Evolutionary conservation across 441 rosid genomes (phyloP).

Genomic region (Adansonia grandidieri): DNA sequence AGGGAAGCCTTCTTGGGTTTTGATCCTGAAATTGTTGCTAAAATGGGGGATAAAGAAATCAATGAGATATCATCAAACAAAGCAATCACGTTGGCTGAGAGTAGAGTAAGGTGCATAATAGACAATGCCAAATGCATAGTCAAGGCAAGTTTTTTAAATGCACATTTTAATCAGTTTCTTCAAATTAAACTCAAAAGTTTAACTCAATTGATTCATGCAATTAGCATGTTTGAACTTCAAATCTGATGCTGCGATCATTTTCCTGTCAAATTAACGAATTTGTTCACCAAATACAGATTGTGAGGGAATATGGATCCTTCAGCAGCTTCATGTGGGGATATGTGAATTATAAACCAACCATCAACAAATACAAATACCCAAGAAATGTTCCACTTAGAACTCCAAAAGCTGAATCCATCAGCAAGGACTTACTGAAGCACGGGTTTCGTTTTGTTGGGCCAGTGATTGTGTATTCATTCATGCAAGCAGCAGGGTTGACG

Average conservation of each 20-base stretch:
- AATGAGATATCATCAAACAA: slow-evolving; percentile 68
- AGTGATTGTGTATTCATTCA: slow-evolving; percentile 84
- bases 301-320: slow-evolving; percentile 78
- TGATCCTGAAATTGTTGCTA: slow-evolving; percentile 73
- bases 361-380: slow-evolving; percentile 67
- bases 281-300: slow-evolving; percentile 45
- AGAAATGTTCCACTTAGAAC: slow-evolving; percentile 78
- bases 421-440: slow-evolving; percentile 71
- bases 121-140: slow-evolving; percentile 85
- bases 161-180: background rate
- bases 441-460: slow-evolving; percentile 93
- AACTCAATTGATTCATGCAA: too few relatives aligned
- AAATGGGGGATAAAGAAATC: slow-evolving; percentile 83
- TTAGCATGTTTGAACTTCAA: too few relatives aligned
- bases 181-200: too few relatives aligned
- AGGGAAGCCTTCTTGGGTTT: slow-evolving; percentile 83
- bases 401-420: slow-evolving; percentile 76
- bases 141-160: slow-evolving; percentile 55
- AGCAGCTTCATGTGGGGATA: slow-evolving; percentile 83
- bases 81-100: slow-evolving; percentile 70
- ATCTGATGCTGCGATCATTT: too few relatives aligned
- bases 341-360: slow-evolving; percentile 75
- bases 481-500: slow-evolving; percentile 89
- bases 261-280: too few relatives aligned
- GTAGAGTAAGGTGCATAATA: slow-evolving; percentile 80